Evolutionary conservation across 495 filamentous ascomycete species (phyloP).

Genomic region (Penicillium odoratum): DNA sequence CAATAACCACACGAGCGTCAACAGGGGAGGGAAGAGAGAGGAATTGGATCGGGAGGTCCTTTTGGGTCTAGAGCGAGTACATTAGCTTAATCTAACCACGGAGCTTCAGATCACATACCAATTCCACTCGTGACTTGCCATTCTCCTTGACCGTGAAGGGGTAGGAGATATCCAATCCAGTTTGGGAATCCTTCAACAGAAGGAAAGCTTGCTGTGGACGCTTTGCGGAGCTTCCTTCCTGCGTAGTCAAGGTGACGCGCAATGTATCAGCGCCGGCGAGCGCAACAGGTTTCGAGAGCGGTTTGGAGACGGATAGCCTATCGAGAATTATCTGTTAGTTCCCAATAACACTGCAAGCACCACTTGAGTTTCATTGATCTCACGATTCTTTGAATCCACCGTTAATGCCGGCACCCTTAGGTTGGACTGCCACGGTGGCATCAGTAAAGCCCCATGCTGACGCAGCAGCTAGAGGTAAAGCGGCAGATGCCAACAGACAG

Average conservation of each 20-base stretch:
- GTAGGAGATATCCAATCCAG: conserved; percentile 85
- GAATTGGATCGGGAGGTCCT: conserved; percentile 86
- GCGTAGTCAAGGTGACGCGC: conserved; percentile 77
- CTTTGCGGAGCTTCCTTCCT: conserved; percentile 74
- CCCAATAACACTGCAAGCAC: neutral
- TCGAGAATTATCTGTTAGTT: conserved; percentile 14
- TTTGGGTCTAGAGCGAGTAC: conserved; percentile 63
- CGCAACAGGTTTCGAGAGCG: conserved; percentile 62
- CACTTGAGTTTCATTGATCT: neutral
- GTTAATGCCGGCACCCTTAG: conserved; percentile 66
- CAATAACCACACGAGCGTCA: conserved; percentile 76
- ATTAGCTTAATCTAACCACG: conserved; percentile 10
- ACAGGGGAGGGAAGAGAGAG: conserved; percentile 65
- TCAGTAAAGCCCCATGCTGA: conserved; percentile 84
- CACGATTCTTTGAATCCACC: conserved; percentile 73
- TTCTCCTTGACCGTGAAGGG: conserved; percentile 81
- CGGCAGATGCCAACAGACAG: conserved; percentile 40
- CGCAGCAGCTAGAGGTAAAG: conserved; percentile 54
- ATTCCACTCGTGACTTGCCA: conserved; percentile 78
- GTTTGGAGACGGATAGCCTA: conserved; percentile 64
- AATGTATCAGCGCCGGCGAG: conserved; percentile 71
- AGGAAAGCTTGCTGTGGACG: conserved; percentile 93
- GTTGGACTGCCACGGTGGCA: conserved; percentile 73
- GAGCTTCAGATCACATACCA: conserved; percentile 57
- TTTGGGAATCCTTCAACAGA: conserved; percentile 68